phyloP scores from a whole-genome alignment of 2,329 filamentous ascomycete species.

The Drechslerella coelobrocha region DNA sequence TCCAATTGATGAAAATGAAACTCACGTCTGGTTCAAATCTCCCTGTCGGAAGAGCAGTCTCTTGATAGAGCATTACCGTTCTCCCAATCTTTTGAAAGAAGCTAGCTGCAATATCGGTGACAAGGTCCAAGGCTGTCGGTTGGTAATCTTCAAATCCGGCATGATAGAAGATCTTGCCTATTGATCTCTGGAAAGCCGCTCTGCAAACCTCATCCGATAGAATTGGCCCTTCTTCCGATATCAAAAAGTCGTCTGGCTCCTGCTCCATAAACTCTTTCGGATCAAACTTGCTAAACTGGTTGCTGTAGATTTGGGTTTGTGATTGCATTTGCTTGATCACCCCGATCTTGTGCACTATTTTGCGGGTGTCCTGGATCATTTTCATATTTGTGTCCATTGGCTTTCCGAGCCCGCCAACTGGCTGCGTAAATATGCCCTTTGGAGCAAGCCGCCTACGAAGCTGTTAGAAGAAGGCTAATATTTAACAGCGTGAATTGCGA shows the following conservation, averaged over 20 bases:
- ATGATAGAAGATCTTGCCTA: constrained; percentile 94
- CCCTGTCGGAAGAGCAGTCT: constrained; percentile 67
- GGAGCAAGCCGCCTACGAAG: constrained; percentile 67
- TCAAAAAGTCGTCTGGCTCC: constrained; percentile 86
- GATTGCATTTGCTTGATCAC: constrained; percentile 99
- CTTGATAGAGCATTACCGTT: constrained; percentile 81
- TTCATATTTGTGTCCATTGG: constrained; percentile 90
- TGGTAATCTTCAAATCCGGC: constrained; percentile 97
- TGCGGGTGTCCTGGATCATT: constrained; percentile 95
- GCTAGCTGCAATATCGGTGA: constrained; percentile 86
- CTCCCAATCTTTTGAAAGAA: constrained; percentile 85
- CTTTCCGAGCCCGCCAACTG: constrained; percentile 74
- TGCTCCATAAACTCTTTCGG: constrained; percentile 85
- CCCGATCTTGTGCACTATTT: constrained; percentile 92
- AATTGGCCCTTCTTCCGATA: constrained; percentile 84
- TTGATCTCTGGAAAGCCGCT: constrained; percentile 83
- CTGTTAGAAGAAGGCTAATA: constrained; percentile 15
- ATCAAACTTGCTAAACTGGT: constrained; percentile 97
- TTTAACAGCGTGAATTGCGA: not conserved
- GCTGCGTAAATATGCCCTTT: constrained; percentile 75
- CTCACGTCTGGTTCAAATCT: constrained; percentile 54
- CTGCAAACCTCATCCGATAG: constrained; percentile 84
- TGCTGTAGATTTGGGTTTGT: constrained; percentile 95
- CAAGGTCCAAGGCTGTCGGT: constrained; percentile 86
- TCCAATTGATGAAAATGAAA: not conserved